Evolutionary conservation across 306 rosid species (phyloP).

Genomic region (Trifolium pratense): DNA sequence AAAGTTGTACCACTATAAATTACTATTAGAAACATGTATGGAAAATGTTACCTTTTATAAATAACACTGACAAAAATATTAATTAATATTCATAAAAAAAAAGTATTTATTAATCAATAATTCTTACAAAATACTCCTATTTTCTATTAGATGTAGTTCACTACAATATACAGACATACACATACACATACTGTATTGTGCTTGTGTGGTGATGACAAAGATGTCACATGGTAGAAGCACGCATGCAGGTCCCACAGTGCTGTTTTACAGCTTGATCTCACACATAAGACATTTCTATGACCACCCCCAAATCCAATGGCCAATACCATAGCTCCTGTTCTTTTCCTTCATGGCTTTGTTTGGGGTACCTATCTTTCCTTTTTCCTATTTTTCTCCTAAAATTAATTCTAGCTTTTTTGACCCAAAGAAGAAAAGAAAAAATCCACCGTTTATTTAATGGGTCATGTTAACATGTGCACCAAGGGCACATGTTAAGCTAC

Average conservation of each 20-base stretch:
- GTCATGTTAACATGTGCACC: no score
- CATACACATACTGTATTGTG: background rate
- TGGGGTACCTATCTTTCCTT: background rate
- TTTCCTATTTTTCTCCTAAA: constrained; percentile 10
- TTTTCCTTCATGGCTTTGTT: constrained; percentile 9
- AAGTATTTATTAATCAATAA: background rate
- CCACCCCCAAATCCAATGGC: no score
- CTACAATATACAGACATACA: no score
- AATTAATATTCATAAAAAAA: no score
- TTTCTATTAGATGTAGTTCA: background rate
- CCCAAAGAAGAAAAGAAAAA: background rate
- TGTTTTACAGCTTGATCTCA: constrained; percentile 45
- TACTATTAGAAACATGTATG: no score
- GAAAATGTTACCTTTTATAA: no score
- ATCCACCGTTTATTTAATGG: background rate
- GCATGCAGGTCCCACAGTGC: constrained; percentile 43
- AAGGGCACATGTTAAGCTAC: no score
- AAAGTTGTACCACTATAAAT: no score
- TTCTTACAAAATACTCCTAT: background rate
- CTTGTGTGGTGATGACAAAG: background rate
- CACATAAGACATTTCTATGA: constrained; percentile 43
- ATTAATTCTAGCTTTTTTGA: constrained; percentile 20
- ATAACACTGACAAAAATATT: background rate
- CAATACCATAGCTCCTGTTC: background rate
- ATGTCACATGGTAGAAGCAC: background rate